These are phyloP conservation scores for Prunus padus DNA, from an alignment of 306 rosid species.

Conservation along the genomic window DNA sequence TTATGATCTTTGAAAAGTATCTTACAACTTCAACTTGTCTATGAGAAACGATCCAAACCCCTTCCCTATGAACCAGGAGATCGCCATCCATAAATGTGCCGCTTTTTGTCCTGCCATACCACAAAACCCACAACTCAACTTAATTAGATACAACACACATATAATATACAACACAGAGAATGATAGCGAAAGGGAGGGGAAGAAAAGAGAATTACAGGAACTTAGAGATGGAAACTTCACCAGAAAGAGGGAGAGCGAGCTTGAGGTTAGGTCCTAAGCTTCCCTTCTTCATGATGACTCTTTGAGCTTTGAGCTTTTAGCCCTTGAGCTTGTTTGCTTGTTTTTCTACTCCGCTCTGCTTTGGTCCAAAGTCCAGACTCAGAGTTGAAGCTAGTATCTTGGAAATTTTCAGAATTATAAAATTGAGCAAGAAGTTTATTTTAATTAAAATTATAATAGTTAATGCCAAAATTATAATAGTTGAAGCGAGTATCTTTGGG, in stretches of 20 bases:
- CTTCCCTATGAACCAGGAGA: too few relatives aligned
- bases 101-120: too few relatives aligned
- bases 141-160: too few relatives aligned
- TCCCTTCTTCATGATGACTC: conserved; percentile 63
- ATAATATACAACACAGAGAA: too few relatives aligned
- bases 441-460: not conserved
- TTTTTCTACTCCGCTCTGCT: not conserved
- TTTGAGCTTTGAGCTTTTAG: not conserved
- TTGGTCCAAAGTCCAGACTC: not conserved
- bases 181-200: too few relatives aligned
- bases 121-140: too few relatives aligned
- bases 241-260: conserved; percentile 71
- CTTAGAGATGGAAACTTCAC: conserved; percentile 61
- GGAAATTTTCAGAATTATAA: not conserved
- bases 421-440: too few relatives aligned
- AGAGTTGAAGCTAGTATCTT: not conserved
- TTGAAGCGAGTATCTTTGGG: not conserved
- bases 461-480: not conserved
- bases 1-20: too few relatives aligned
- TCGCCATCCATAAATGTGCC: too few relatives aligned
- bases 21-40: too few relatives aligned
- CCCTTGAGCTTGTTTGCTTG: not conserved
- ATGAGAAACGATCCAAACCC: too few relatives aligned
- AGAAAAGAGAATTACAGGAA: too few relatives aligned
- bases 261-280: conserved; percentile 53